Base-by-base conservation (phyloP, 1,284 basidiomycete species). In the Tausonia pullulans region DNA sequence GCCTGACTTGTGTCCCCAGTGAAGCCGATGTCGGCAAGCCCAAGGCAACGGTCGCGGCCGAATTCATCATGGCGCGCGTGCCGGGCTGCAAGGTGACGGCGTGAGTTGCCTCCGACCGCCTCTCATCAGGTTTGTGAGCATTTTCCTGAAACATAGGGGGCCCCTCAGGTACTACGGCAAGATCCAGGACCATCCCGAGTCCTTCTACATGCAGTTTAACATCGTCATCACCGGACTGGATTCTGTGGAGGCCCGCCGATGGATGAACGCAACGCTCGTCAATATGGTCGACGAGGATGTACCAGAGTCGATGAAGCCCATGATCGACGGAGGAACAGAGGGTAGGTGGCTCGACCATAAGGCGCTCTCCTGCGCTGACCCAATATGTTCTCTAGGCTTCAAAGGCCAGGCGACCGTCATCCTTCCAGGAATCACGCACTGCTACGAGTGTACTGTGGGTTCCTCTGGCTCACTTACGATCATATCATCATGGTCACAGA, bases 271-370 rank as follows among this genome's bases (percentile, higher is more conserved):
- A 1, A 99, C 93, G 11, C 83, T 99, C 14, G 92, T 98, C 43
- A 88, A 90, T 71, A 82, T 98, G 74, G 93, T 97, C 6, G 92
- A 96, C 74, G 81, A 86, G 40, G 68, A 69, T 6, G 89, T 93
- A 62, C 89, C 88, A 49, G 92, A 98, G 70, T 92, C 89, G 69
- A 74, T 98, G 72, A 98, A 98, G 73, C 96, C 96, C n/a, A 81
- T 99, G 52, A 97, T 99, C 71, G 96, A 99, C 73, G 96, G 96
- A 48, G 96, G 96, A 54, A 98, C 96, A 1, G 96, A 99, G 83
- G 96, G 95, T 86, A 66, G 46, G 77, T 69, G 58, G 1, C 48
- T 55, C 41, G 51, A 16, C 10, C 8, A n/a, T 50, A 44, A 1
- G n/a, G 11, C 40, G 46, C 3, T 60, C n/a, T 14, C 45, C 9